phyloP scores from a whole-genome alignment of 176 grass and related monocot genomes.

The Musa acuminata region DNA sequence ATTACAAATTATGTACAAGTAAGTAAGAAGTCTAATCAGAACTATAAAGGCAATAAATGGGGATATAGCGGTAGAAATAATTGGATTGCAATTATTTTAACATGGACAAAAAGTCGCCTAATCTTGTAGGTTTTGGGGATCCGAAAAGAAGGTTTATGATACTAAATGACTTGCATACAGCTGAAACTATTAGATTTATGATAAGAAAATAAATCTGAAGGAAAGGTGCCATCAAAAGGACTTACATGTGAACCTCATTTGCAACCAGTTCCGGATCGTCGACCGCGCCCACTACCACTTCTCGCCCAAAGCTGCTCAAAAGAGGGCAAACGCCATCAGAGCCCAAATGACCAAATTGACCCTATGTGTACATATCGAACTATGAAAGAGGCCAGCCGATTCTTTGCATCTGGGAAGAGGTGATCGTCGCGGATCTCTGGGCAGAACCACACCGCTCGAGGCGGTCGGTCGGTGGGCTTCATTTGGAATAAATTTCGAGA shows the following conservation, averaged over 20 bases:
- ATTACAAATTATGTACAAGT: too few relatives aligned
- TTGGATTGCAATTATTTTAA: background rate
- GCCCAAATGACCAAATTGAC: background rate
- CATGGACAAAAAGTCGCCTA: background rate
- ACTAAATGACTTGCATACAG: background rate
- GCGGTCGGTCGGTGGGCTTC: background rate
- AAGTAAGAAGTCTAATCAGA: too few relatives aligned
- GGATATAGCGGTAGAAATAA: background rate
- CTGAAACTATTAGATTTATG: too few relatives aligned
- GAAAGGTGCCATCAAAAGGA: background rate
- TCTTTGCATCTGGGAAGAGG: background rate
- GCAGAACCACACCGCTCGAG: background rate
- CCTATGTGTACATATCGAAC: background rate
- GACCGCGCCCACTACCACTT: conserved; percentile 16
- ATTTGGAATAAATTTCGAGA: background rate
- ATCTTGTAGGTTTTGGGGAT: background rate
- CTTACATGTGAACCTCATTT: conserved; percentile 18
- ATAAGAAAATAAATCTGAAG: background rate
- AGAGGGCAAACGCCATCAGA: background rate
- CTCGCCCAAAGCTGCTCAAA: conserved; percentile 1
- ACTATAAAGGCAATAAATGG: background rate
- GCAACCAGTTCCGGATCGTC: conserved; percentile 17
- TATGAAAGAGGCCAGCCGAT: background rate
- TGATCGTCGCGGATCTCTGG: background rate
- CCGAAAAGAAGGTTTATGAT: background rate